phyloP scores from a whole-genome alignment of 139 green algal genomes.

The Chlamydomonas sp. region DNA sequence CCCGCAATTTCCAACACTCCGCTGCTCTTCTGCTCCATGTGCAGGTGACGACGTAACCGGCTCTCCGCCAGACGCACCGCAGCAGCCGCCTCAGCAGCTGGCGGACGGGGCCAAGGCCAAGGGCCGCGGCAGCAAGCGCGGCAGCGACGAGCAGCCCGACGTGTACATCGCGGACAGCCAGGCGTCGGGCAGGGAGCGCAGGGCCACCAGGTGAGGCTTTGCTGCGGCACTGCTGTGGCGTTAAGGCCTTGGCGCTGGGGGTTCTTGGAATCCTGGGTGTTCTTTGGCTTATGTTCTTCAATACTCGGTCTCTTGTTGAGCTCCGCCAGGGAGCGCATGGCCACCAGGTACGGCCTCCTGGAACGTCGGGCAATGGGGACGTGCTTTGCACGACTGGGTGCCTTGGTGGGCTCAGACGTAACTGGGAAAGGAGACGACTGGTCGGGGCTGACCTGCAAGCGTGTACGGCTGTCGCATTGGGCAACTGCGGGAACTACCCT shows the following conservation, averaged over 20 bases:
- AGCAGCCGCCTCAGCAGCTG: background rate
- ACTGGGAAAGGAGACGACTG: too few species aligned
- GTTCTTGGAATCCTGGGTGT: background rate
- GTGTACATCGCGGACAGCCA: constrained; percentile 44
- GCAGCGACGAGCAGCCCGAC: background rate
- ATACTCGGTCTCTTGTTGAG: too few species aligned
- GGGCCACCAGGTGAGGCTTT: background rate
- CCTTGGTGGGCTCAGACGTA: too few species aligned
- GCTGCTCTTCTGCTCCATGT: background rate
- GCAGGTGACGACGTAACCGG: constrained; percentile 23
- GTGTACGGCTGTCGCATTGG: too few species aligned
- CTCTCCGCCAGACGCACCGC: background rate
- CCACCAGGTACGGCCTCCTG: too few species aligned
- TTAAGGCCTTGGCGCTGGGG: background rate
- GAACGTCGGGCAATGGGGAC: too few species aligned
- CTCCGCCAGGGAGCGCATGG: too few species aligned
- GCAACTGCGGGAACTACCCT: too few species aligned
- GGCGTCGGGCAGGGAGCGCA: constrained; percentile 2
- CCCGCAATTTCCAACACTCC: background rate
- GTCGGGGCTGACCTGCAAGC: too few species aligned
- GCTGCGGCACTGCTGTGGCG: background rate
- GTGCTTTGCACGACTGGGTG: too few species aligned
- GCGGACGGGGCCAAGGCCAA: background rate
- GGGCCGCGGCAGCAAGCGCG: background rate
- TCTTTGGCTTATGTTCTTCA: background rate